Conservation (phyloP, 2,329 filamentous ascomycete genomes). For the Fusarium falciforme region DNA sequence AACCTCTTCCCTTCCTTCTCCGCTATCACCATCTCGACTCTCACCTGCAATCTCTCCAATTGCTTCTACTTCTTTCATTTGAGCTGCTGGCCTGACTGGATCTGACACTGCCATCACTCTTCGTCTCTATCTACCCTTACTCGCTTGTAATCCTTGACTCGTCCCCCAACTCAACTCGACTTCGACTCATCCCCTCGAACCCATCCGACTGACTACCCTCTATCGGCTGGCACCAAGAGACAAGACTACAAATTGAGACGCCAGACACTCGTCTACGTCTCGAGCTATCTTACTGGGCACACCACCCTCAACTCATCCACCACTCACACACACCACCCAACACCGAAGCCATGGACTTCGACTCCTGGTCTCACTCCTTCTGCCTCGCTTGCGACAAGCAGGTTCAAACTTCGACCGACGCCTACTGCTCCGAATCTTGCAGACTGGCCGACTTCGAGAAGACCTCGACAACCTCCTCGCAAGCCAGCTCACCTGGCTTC, state of each 20-base stretch:
- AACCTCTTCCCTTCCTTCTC: conserved; percentile 28
- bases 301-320: conserved; percentile 14
- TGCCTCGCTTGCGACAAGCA: conserved; percentile 91
- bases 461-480: conserved; percentile 67
- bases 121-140: conserved; percentile 14
- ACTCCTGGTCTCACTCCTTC: conserved; percentile 88
- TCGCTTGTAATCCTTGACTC: conserved; percentile 28
- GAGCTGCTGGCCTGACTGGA: conserved; percentile 30
- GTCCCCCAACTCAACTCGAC: conserved; percentile 20
- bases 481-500: conserved; percentile 67
- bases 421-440: conserved; percentile 94
- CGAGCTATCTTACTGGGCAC: conserved; percentile 16
- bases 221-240: conserved; percentile 7
- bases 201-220: conserved; percentile 16
- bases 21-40: conserved; percentile 37
- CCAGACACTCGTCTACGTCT: conserved; percentile 20
- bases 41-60: conserved; percentile 32
- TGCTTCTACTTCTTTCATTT: conserved; percentile 28
- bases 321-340: conserved; percentile 10
- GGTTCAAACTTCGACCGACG: conserved; percentile 78
- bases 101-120: conserved; percentile 12
- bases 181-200: conserved; percentile 17
- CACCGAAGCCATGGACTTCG: conserved; percentile 62
- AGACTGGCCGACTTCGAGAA: conserved; percentile 88
- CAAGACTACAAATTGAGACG: conserved; percentile 18